Evolutionary conservation across 1,139 yeast species (phyloP).

Genomic region (Yamadazyma oceani): DNA sequence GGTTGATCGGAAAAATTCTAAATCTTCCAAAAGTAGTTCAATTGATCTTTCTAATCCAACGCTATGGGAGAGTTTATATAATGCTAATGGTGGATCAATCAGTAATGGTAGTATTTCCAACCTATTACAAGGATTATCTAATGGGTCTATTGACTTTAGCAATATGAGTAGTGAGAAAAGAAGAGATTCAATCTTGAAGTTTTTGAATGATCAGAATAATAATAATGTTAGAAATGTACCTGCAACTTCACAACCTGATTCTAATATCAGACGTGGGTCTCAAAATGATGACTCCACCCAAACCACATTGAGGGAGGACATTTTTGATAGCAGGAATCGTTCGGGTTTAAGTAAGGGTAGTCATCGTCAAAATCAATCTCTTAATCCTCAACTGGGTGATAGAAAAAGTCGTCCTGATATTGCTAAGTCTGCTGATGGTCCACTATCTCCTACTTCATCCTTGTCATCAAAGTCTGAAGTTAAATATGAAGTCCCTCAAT

Average conservation of each 20-base stretch:
- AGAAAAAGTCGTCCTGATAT: constrained; percentile 4
- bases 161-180: constrained; percentile 46
- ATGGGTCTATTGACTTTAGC: constrained; percentile 41
- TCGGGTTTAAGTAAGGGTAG: constrained; percentile 1
- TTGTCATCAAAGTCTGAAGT: constrained; percentile 33
- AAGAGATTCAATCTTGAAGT: constrained; percentile 41
- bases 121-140: constrained; percentile 36
- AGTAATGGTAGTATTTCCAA: constrained; percentile 35
- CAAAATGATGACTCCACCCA: constrained; percentile 2
- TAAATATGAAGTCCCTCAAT: constrained; percentile 40
- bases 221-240: constrained; percentile 13
- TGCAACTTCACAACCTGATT: not conserved
- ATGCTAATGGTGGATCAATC: constrained; percentile 22
- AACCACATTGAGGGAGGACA: constrained; percentile 41
- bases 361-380: not conserved
- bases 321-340: constrained; percentile 24
- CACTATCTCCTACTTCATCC: constrained; percentile 38
- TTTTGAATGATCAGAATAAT: constrained; percentile 28
- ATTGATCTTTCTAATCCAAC: constrained; percentile 27
- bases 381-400: constrained; percentile 1
- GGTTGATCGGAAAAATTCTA: constrained; percentile 15
- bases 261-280: not conserved
- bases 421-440: constrained; percentile 10
- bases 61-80: constrained; percentile 26
- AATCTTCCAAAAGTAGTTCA: constrained; percentile 26